These are phyloP conservation scores for Penicillium daleae DNA, from an alignment of 495 filamentous ascomycete species.

Conservation along the genomic window DNA sequence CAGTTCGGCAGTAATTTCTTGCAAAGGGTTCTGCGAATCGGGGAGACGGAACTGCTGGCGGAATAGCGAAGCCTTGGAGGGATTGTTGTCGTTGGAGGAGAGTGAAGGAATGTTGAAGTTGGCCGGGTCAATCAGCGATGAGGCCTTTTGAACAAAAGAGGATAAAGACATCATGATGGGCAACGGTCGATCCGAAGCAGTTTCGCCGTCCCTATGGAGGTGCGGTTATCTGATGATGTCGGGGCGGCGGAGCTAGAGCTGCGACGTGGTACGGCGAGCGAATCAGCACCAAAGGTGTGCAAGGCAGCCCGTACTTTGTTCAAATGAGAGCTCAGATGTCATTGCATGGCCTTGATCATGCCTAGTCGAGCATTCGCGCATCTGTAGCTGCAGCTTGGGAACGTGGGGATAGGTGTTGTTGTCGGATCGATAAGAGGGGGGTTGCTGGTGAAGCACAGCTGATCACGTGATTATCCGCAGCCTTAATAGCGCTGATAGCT, in stretches of 20 bases:
- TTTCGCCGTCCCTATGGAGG: conserved; percentile 7
- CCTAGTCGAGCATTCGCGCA: conserved; percentile 21
- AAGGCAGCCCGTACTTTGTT: conserved; percentile 32
- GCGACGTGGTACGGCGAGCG: conserved; percentile 26
- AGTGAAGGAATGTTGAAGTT: conserved; percentile 64
- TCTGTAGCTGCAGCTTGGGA: conserved; percentile 24
- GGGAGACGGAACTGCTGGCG: conserved; percentile 96
- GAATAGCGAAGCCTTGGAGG: conserved; percentile 91
- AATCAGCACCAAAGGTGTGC: conserved; percentile 25
- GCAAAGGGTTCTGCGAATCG: conserved; percentile 84
- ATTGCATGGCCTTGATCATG: conserved; percentile 39
- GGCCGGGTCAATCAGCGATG: conserved; percentile 87
- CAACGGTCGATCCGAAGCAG: neutral
- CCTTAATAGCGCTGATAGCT: conserved; percentile 9
- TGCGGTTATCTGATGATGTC: conserved; percentile 27
- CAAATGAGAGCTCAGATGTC: conserved; percentile 27
- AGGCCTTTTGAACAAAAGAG: conserved; percentile 91
- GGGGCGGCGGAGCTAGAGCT: conserved; percentile 36
- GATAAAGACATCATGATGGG: conserved; percentile 75
- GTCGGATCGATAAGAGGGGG: conserved; percentile 35
- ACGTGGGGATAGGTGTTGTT: conserved; percentile 27
- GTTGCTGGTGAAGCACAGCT: conserved; percentile 14
- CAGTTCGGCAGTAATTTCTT: conserved; percentile 95
- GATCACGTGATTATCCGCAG: conserved; percentile 25
- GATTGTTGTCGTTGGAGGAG: conserved; percentile 70